Conservation (phyloP, 177 flowering plant species). For the Tripterygium wilfordii region DNA sequence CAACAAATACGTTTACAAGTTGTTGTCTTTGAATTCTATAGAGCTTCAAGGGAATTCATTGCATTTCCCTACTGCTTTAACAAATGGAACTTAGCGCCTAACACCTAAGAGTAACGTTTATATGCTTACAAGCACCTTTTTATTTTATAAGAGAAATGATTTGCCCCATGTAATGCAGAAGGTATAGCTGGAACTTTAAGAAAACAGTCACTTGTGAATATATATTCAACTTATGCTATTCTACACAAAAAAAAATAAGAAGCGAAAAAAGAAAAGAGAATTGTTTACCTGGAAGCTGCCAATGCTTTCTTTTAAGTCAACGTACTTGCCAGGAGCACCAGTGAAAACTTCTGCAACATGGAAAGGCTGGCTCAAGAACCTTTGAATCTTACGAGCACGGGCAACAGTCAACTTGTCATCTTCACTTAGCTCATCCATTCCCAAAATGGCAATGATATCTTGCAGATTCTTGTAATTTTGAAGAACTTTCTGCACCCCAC, state of each 20-base stretch:
- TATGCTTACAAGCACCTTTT: too few relatives aligned
- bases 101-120: too few relatives aligned
- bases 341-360: slow-evolving; percentile 99
- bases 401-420: slow-evolving; percentile 96
- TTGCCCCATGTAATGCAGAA: too few relatives aligned
- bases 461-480: slow-evolving; percentile 96
- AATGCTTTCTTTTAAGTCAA: slow-evolving; percentile 87
- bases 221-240: too few relatives aligned
- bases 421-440: slow-evolving; percentile 99
- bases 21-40: too few relatives aligned
- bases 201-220: too few relatives aligned
- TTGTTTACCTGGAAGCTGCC: slow-evolving; percentile 86
- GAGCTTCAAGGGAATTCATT: too few relatives aligned
- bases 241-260: neutral
- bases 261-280: neutral
- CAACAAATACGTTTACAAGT: too few relatives aligned
- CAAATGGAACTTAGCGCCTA: too few relatives aligned
- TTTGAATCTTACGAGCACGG: slow-evolving; percentile 90
- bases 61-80: too few relatives aligned
- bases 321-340: slow-evolving; percentile 94
- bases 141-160: too few relatives aligned
- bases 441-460: slow-evolving; percentile 96
- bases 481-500: slow-evolving; percentile 94
- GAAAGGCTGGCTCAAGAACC: slow-evolving; percentile 96
- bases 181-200: too few relatives aligned